Base-by-base conservation (phyloP, 225 moss, liverwort and hornwort genomes). In the Lunularia cruciata region DNA sequence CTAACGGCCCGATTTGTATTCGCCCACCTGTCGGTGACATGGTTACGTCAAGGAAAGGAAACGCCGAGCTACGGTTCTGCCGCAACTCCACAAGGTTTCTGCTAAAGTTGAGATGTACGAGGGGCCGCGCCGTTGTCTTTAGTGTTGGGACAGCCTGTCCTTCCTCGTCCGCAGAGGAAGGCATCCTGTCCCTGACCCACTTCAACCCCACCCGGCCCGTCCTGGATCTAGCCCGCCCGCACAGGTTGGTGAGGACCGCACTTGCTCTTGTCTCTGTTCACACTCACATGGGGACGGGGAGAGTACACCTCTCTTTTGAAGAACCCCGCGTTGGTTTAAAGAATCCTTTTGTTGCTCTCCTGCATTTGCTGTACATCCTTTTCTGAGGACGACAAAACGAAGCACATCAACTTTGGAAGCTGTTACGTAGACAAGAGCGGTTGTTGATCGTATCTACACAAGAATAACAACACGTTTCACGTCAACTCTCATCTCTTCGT, bases 11-110 rank as follows among this genome's bases (percentile, higher is more conserved):
- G 35, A 32, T 5, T 34, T 14, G 34, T 16, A 20, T 59, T 59
- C 3, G 58, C 19, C 18, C 34, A n/a, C 15, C 32, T 34, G 55
- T 56, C 55, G 55, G 55, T 56, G 55, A 56, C 55, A 26, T 56
- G 2, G 55, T 56, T 56, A 56, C 55, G 55, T 56, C 30, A 56
- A 56, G 26, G 47, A 48, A 18, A 14, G 55, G 23, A 56, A 56
- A 56, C 55, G 55, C 55, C 55, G 55, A 56, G 55, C 55, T 56
- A 56, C 55, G 55, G 27, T 26, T 56, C 55, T 56, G 55, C 55
- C 55, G 55, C 4, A 48, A 56, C 3, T 56, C 55, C 55, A 56
- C 3, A 56, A 26, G 6, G 55, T 13, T 56, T 28, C 30, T 56
- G 55, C 55, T 56, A 56, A 56, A 56, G 55, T 56, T 27, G 4